phyloP scores from a whole-genome alignment of 2,329 filamentous ascomycete genomes.

The Fusarium nisikadoi region DNA sequence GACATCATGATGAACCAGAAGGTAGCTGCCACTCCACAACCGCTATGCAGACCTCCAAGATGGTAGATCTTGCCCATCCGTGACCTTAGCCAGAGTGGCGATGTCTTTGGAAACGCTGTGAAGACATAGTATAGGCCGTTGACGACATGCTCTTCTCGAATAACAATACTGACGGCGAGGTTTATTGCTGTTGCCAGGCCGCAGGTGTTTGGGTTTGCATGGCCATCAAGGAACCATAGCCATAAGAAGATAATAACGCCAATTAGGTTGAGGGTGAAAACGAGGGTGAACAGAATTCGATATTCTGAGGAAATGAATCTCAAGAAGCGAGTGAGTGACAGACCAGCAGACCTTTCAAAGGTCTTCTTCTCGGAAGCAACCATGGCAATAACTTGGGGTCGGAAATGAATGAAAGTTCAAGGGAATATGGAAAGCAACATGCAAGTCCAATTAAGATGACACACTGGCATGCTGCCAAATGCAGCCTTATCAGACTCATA shows the following conservation, averaged over 20 bases:
- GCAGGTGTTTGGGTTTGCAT: slow-evolving; percentile 50
- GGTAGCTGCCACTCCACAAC: slow-evolving; percentile 25
- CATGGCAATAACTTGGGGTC: slow-evolving; percentile 3
- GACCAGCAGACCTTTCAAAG: not conserved
- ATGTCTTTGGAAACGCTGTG: slow-evolving; percentile 52
- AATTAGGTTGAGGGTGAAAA: slow-evolving; percentile 57
- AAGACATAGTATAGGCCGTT: slow-evolving; percentile 56
- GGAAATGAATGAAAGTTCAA: slow-evolving; percentile 7
- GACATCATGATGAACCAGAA: slow-evolving; percentile 37
- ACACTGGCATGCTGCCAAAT: not conserved
- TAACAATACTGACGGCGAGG: slow-evolving; percentile 55
- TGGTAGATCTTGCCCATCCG: slow-evolving; percentile 57
- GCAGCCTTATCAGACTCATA: slow-evolving; percentile 12
- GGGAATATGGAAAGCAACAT: not conserved
- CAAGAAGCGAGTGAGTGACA: slow-evolving; percentile 35
- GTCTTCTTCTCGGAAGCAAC: slow-evolving; percentile 1
- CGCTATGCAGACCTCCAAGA: slow-evolving; percentile 52
- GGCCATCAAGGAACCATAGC: slow-evolving; percentile 40
- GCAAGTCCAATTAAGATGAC: not conserved
- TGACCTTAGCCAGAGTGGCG: slow-evolving; percentile 55
- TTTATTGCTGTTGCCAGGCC: slow-evolving; percentile 53
- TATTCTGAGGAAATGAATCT: slow-evolving; percentile 49
- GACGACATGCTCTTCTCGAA: slow-evolving; percentile 61
- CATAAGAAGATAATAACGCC: slow-evolving; percentile 27
- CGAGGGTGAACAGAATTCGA: slow-evolving; percentile 60